Conservation (phyloP, 2,329 filamentous ascomycete genomes). For the Colletotrichum navitas region DNA sequence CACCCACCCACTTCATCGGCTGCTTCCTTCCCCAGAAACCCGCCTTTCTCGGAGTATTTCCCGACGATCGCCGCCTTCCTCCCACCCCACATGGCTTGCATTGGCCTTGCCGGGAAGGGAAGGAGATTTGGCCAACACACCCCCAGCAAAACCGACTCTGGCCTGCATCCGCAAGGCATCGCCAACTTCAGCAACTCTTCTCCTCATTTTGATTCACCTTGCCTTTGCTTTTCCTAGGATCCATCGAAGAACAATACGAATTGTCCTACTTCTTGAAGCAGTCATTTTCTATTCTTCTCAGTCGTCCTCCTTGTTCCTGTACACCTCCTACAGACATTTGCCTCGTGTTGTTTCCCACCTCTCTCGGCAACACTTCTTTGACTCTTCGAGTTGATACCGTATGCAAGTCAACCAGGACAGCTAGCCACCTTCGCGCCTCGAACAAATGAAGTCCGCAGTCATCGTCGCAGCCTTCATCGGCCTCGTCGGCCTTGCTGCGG, state of each 20-base stretch:
- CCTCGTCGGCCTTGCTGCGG: conserved; percentile 30
- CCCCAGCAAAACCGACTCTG: not conserved
- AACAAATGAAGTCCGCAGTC: conserved; percentile 16
- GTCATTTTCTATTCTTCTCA: not conserved
- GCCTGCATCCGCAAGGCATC: conserved; percentile 10
- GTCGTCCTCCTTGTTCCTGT: not conserved
- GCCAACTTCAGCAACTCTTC: conserved; percentile 2
- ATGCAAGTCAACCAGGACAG: not conserved
- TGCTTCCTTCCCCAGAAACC: conserved; percentile 27
- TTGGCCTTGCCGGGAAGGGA: not conserved
- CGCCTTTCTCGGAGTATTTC: conserved; percentile 26
- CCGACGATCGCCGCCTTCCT: conserved; percentile 19
- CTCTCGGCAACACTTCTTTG: not conserved
- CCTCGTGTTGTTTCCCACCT: not conserved
- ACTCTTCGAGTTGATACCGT: not conserved
- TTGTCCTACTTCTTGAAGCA: not conserved
- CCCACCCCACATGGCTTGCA: conserved; percentile 5
- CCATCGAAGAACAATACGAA: not conserved
- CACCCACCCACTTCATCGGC: conserved; percentile 20
- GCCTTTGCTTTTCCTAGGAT: not conserved
- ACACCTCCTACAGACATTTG: not conserved
- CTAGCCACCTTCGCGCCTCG: not conserved
- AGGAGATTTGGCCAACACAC: not conserved
- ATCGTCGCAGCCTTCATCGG: conserved; percentile 34
- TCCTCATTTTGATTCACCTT: not conserved